Percentiles rank a stretch among this genome's conserved stretches.
Conservation (phyloP, 1,284 basidiomycete species). For the Moesziomyces antarcticus region DNA sequence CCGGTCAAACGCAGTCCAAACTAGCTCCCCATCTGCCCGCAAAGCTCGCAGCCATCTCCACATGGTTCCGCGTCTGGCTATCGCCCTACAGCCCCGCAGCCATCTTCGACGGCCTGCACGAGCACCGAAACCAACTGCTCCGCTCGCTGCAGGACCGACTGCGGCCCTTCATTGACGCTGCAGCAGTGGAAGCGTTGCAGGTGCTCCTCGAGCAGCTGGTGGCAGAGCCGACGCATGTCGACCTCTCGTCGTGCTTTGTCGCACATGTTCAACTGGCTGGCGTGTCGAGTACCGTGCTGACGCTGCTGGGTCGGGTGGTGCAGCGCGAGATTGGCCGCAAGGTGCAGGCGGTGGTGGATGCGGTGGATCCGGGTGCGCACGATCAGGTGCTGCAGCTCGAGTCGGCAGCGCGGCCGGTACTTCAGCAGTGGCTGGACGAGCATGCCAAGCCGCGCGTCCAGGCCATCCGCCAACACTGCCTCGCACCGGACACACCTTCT, state of each 20-base stretch:
- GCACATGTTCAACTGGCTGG: conserved; percentile 22
- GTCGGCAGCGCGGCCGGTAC: conserved; percentile 22
- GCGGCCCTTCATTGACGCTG: conserved; percentile 14
- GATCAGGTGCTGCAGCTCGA: conserved; percentile 35
- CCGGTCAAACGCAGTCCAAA: background rate
- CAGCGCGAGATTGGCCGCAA: conserved; percentile 38
- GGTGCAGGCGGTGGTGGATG: conserved; percentile 28
- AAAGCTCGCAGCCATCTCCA: conserved; percentile 9
- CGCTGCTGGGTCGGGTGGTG: conserved; percentile 30
- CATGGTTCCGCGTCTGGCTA: conserved; percentile 33
- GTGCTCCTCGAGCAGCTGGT: conserved; percentile 20
- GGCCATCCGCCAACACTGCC: conserved; percentile 23
- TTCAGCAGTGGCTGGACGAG: conserved; percentile 38
- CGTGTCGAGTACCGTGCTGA: conserved; percentile 20
- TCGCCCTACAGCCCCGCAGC: conserved; percentile 16
- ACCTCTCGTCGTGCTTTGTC: conserved; percentile 20
- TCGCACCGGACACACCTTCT: background rate
- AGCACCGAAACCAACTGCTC: conserved; percentile 6
- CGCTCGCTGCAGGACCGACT: conserved; percentile 21
- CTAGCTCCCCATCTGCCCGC: conserved; percentile 8
- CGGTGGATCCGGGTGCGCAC: conserved; percentile 15
- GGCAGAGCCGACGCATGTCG: background rate
- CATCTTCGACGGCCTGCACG: conserved; percentile 16
- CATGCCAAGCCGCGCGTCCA: conserved; percentile 35
- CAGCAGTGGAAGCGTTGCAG: conserved; percentile 12